Percentiles rank a stretch among this genome's conserved stretches.
These are phyloP conservation scores for Corchorus capsularis DNA, from an alignment of 345 rosid species.

Conservation along the genomic window DNA sequence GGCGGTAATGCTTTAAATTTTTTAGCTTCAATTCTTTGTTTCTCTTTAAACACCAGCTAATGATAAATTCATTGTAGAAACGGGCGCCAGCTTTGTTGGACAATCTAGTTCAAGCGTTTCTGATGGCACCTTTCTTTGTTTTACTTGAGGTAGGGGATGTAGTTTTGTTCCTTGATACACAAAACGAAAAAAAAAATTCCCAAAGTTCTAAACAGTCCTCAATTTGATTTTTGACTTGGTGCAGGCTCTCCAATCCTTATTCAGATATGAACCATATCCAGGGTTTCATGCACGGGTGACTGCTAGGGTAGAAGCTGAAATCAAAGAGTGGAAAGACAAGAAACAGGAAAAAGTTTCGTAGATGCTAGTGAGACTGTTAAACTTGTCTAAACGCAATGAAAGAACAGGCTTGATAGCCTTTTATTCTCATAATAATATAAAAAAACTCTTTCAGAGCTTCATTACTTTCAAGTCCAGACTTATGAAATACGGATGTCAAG, in stretches of 20 bases:
- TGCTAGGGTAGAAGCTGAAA: constrained; percentile 57
- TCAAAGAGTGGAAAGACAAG: constrained; percentile 54
- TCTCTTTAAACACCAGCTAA: not conserved
- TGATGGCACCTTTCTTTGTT: constrained; percentile 94
- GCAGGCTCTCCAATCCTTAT: constrained; percentile 62
- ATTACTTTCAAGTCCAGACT: not conserved
- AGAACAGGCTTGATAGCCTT: not conserved
- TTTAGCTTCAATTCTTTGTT: not conserved
- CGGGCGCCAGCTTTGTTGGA: constrained; percentile 89
- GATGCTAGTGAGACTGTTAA: not conserved
- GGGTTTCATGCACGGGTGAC: constrained; percentile 70
- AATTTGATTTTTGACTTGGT: constrained; percentile 3
- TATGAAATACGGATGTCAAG: not conserved
- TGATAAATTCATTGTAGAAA: constrained; percentile 41
- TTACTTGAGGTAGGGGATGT: constrained; percentile 64
- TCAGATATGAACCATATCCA: constrained; percentile 79
- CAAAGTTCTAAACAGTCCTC: not conserved
- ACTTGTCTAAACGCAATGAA: not conserved
- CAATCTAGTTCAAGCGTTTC: constrained; percentile 74
- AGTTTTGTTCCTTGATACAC: not conserved
- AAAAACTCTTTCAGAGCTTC: not conserved
- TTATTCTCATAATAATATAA: not conserved
- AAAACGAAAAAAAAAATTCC: not conserved
- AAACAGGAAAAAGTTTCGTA: constrained; percentile 41
- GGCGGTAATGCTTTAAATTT: not conserved